These are phyloP conservation scores for Flaveria brownii DNA, from an alignment of 129 eudicot species.

Conservation along the genomic window DNA sequence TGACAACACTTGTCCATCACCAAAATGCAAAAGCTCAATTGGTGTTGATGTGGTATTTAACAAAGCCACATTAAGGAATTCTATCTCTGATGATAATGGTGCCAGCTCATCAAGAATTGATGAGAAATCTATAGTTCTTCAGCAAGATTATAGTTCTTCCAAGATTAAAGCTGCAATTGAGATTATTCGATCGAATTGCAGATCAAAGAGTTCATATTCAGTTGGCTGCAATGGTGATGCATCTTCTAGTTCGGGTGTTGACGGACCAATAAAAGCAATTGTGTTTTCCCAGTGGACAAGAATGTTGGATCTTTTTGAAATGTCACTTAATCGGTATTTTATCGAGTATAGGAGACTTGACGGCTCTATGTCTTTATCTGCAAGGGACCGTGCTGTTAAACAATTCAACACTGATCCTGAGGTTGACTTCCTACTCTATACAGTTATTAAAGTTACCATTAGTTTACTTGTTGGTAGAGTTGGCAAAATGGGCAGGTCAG, in stretches of 20 bases:
- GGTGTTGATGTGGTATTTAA: conserved; percentile 69
- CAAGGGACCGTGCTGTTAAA: conserved; percentile 86
- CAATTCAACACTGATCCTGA: conserved; percentile 75
- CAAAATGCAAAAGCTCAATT: conserved; percentile 67
- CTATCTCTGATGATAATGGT: conserved; percentile 48
- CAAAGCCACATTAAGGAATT: conserved; percentile 63
- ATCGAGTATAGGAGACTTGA: conserved; percentile 81
- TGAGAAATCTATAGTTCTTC: conserved; percentile 49
- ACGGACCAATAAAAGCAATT: conserved; percentile 70
- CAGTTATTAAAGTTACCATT: not conserved
- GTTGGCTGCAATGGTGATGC: conserved; percentile 34
- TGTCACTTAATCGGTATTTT: conserved; percentile 47
- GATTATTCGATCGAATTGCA: conserved; percentile 54
- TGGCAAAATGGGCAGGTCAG: too few relatives aligned
- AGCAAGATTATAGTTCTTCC: conserved; percentile 67
- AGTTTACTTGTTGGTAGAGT: too few relatives aligned
- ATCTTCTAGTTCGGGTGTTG: conserved; percentile 24
- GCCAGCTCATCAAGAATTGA: conserved; percentile 37
- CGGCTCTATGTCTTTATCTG: conserved; percentile 75
- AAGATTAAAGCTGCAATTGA: conserved; percentile 72
- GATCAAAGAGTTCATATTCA: conserved; percentile 33
- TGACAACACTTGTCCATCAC: conserved; percentile 74
- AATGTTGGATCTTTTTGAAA: conserved; percentile 83
- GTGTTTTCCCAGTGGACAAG: conserved; percentile 95
- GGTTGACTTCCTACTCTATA: conserved; percentile 41